Evolutionary conservation across 108 stramenopile species (phyloP), one percentile per base, ranked within the genome.

Genomic region (Skeletonema marinoi): DNA sequence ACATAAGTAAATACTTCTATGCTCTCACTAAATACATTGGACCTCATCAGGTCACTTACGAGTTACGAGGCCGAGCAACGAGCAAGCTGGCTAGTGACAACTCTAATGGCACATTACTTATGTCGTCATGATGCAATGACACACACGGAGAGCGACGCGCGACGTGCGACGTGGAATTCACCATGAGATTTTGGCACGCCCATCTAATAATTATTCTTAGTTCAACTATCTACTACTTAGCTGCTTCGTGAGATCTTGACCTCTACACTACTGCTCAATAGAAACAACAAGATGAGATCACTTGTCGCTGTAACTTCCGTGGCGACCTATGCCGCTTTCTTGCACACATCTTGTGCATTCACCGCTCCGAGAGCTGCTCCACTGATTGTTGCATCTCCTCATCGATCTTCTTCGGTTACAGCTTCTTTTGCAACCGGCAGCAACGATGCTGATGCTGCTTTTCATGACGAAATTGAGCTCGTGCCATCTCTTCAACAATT

Each of bases 321-420:
- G 35, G 63, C 25, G 3, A 38, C 61, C 61, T 38, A n/a, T 29
- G 63, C 33, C 7, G 25, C 61, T 14, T 38, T 35, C 63, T 7
- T 39, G 35, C 41, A 35, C 41, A 64, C 38, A 17, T 35, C 63
- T 64, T 64, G 54, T 56, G 54, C 54, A 56, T 56, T 56, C 54
- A 56, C 54, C 25, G 19, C 54, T 25, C 54, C 54, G 8, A 56
- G 54, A 56, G 9, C 21, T 10, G 19, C 54, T 56, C 54, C 54
- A 11, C 54, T 56, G 9, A 56, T 56, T 2, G 7, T 56, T 56
- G 54, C 54, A 25, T 56, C 54, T 56, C 54, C 25, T 25, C 54
- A 56, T 64, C 63, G 32, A 3, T 25, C 25, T 11, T 14, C 21
- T 16, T 31, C 60, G 4, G 8, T 29, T 19, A 64, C 41, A 64